These are phyloP conservation scores for Neofusicoccum kwambonambiense DNA, from an alignment of 2,329 filamentous ascomycete genomes.

Conservation along the genomic window DNA sequence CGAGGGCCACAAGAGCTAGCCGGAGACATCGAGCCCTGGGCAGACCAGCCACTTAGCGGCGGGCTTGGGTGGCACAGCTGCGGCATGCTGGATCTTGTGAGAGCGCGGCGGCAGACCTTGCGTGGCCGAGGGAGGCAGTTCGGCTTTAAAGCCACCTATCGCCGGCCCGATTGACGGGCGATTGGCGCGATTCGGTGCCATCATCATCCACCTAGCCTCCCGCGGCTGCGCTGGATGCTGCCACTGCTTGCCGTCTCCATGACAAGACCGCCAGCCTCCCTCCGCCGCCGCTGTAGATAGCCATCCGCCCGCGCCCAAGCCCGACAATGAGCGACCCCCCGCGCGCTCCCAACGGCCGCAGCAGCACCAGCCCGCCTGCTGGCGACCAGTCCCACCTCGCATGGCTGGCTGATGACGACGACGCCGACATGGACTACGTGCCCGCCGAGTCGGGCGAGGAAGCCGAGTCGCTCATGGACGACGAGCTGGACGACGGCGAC, in stretches of 20 bases:
- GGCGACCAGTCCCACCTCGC: neutral
- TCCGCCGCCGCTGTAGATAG: neutral
- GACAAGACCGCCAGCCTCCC: neutral
- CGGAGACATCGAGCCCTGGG: neutral
- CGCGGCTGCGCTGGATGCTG: neutral
- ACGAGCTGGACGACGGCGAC: conserved; percentile 35
- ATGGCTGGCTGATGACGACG: conserved; percentile 38
- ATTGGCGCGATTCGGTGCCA: conserved; percentile 5
- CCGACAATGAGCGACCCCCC: conserved; percentile 11
- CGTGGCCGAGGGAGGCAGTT: neutral
- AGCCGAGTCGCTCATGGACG: conserved; percentile 38
- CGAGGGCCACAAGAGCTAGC: neutral
- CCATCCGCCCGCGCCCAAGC: neutral
- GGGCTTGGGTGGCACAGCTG: neutral
- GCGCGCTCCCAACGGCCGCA: neutral
- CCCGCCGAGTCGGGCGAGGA: conserved; percentile 38
- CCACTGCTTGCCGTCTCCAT: neutral
- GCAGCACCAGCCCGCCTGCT: neutral
- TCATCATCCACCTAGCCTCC: neutral
- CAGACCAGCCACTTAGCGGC: neutral
- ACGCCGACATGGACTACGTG: conserved; percentile 52
- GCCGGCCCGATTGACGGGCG: neutral
- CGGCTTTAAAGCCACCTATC: conserved; percentile 12
- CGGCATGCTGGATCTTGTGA: neutral
- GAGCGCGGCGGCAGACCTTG: neutral